Percentiles rank a stretch among this genome's conserved stretches.
phyloP scores from a whole-genome alignment of 2,329 filamentous ascomycete species.

The Volutella citrinella region DNA sequence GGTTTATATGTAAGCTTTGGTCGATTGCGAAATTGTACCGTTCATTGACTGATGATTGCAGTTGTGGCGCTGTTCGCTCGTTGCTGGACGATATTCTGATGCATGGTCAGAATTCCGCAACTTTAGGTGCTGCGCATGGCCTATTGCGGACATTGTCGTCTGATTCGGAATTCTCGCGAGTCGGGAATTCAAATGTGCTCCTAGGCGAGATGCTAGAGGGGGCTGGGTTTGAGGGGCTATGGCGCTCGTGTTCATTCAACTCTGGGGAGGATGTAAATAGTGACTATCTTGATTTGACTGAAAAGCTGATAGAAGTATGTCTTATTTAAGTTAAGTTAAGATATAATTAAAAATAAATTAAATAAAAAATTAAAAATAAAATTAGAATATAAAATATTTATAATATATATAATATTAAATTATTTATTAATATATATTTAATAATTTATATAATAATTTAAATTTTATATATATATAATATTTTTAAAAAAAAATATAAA shows the following conservation, averaged over 20 bases:
- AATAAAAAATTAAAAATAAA: slow-evolving; percentile 55
- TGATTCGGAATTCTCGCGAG: slow-evolving; percentile 47
- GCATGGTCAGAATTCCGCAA: slow-evolving; percentile 60
- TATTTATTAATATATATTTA: too few relatives aligned
- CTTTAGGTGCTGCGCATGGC: slow-evolving; percentile 58
- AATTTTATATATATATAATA: slow-evolving; percentile 13
- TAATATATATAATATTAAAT: background rate
- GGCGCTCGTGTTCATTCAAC: slow-evolving; percentile 53
- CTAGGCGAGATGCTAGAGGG: slow-evolving; percentile 54
- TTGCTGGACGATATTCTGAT: slow-evolving; percentile 60
- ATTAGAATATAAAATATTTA: slow-evolving; percentile 23
- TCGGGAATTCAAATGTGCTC: slow-evolving; percentile 44
- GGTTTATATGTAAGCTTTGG: slow-evolving; percentile 50
- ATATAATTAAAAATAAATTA: slow-evolving; percentile 4
- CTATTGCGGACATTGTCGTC: slow-evolving; percentile 58
- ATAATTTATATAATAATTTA: too few relatives aligned
- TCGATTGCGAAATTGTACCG: background rate
- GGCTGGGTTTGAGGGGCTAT: slow-evolving; percentile 62
- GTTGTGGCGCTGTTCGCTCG: slow-evolving; percentile 53
- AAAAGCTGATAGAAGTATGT: slow-evolving; percentile 59
- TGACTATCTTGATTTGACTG: slow-evolving; percentile 48
- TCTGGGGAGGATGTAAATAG: slow-evolving; percentile 33
- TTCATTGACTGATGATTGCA: slow-evolving; percentile 28
- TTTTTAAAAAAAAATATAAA: background rate
- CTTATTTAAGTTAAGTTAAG: slow-evolving; percentile 13